Base-by-base conservation (phyloP, 192 early-diverging fungal genomes). In the Gonapodya prolifera region DNA sequence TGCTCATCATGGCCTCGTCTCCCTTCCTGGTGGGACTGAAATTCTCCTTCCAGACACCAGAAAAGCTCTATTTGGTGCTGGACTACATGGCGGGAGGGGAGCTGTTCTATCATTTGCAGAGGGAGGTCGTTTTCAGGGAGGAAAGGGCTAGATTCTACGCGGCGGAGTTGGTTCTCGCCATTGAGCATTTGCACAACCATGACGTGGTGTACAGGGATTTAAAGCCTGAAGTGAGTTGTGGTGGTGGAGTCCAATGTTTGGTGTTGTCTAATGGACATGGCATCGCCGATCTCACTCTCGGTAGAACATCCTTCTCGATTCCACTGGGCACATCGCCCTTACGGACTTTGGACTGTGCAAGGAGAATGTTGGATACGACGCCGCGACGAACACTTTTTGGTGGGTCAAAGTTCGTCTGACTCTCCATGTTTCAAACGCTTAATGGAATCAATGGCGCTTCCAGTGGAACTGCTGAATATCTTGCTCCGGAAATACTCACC, bases 21-120 rank as follows among this genome's bases (percentile, higher is more conserved):
- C 95, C 96, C 30, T 98, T 98, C 81, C 93, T 97, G 45, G 96
- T 97, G 30, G 91, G 92, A 30, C 86, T 98, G 73, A 95, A 96
- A 82, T 96, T 94, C 82, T 91, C 94, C 1, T 97, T 98, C 87
- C 93, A 94, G 79, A 92, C 91, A 0, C 81, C 87, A 0, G 85
- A 89, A 30, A 90, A 94, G 34, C 85, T 94, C 30, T 94, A 93
- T 77, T 79, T 94, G 30, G 91, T 94, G 0, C 84, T 91, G 79
- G 92, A 94, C 75, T 94, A 91, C 73, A 89, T 94, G 82, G 90
- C 89, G 33, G 92, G 93, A 1, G 93, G 93, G 1, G 93, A 94
- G 77, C 82, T 94, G 23, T 98, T 98, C 85, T 94, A 95, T 79
- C 95, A 96, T 78, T 84, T 98, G 80, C 94, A 95, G 82, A 86